Evolutionary conservation across 225 moss, liverwort and hornwort species (phyloP).

Genomic region (Sphagnum contortum): DNA sequence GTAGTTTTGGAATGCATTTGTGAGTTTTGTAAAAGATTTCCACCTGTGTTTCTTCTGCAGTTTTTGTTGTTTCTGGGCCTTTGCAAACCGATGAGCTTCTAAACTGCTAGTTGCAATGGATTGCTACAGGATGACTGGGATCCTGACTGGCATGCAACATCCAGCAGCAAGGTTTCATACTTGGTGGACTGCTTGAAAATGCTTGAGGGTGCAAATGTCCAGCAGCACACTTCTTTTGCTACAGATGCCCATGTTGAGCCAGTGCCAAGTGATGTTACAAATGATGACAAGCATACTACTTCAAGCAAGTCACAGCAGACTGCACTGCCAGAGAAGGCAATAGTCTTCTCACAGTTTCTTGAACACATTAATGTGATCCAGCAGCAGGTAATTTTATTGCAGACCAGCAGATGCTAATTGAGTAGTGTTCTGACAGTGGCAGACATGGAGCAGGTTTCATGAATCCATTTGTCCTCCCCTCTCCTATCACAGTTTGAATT

Average conservation of each 20-base stretch:
- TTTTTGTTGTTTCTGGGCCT: background rate
- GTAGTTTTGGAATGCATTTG: constrained; percentile 16
- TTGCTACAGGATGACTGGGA: constrained; percentile 76
- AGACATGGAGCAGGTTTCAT: too few species aligned
- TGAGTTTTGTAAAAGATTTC: background rate
- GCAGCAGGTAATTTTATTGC: constrained; percentile 40
- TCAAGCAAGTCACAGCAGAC: constrained; percentile 12
- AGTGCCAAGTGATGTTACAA: constrained; percentile 9
- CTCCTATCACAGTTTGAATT: too few species aligned
- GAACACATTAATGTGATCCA: constrained; percentile 97
- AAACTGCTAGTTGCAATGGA: too few species aligned
- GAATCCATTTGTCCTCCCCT: too few species aligned
- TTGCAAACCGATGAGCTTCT: background rate
- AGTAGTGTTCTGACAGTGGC: too few species aligned
- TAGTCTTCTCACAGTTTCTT: constrained; percentile 91
- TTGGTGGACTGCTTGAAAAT: constrained; percentile 64
- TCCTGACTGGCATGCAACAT: constrained; percentile 91
- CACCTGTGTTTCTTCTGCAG: background rate
- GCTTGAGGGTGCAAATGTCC: constrained; percentile 51
- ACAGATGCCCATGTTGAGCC: constrained; percentile 6
- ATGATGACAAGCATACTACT: constrained; percentile 24
- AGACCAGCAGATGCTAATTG: too few species aligned
- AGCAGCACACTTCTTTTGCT: constrained; percentile 16
- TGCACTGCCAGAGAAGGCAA: constrained; percentile 68
- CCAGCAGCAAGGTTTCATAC: constrained; percentile 94